Conservation (phyloP, 768 basidiomycete genomes). For the Lepiota brunneoincarnata region DNA sequence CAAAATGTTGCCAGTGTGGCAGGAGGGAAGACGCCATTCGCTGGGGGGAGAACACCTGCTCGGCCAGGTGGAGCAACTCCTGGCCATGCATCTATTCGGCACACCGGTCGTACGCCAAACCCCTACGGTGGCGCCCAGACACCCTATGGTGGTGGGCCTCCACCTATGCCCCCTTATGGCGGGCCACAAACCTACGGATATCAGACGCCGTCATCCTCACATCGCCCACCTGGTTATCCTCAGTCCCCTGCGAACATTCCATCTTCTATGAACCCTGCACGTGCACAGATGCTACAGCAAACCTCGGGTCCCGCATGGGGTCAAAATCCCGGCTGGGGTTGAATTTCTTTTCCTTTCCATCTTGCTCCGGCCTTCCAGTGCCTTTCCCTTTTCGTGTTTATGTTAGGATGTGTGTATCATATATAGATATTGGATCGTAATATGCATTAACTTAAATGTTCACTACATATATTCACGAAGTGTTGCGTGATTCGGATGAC, state of each 20-base stretch:
- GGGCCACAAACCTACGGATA: conserved; percentile 40
- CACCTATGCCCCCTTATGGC: conserved; percentile 24
- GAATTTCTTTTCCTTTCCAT: conserved; percentile 1
- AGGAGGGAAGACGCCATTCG: conserved; percentile 80
- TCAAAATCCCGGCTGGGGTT: conserved; percentile 20
- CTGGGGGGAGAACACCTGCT: conserved; percentile 73
- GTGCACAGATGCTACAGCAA: conserved; percentile 62
- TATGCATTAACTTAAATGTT: conserved; percentile 9
- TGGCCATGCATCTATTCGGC: conserved; percentile 77
- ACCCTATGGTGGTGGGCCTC: conserved; percentile 32
- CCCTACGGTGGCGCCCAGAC: conserved; percentile 61
- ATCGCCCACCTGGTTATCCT: conserved; percentile 36
- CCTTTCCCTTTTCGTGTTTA: background rate
- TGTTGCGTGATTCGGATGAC: background rate
- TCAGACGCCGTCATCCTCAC: conserved; percentile 41
- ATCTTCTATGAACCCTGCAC: conserved; percentile 63
- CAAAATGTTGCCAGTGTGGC: conserved; percentile 50
- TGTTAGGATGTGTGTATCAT: conserved; percentile 7
- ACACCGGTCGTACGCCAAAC: conserved; percentile 74
- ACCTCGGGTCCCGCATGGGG: conserved; percentile 24
- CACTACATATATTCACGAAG: background rate
- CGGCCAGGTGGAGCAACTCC: conserved; percentile 77
- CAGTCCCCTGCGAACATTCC: conserved; percentile 34
- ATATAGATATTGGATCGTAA: conserved; percentile 9
- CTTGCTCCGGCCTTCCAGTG: background rate